phyloP scores from a whole-genome alignment of 768 basidiomycete genomes.

The Coprinopsis cinerea region DNA sequence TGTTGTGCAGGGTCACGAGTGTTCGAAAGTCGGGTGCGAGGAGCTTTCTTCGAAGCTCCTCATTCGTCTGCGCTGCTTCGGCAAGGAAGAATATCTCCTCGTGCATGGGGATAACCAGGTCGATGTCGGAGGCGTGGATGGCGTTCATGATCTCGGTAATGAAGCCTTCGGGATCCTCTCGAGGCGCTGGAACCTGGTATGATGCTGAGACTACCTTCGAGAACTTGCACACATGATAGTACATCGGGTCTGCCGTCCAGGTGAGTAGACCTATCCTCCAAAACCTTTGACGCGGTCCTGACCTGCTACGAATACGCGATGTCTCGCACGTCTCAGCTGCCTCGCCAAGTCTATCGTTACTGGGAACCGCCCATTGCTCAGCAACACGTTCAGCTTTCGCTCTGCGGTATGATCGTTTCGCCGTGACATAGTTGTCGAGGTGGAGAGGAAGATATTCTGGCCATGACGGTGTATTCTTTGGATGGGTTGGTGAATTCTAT shows the following conservation, averaged over 20 bases:
- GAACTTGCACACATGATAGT: conserved; percentile 19
- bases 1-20: conserved; percentile 16
- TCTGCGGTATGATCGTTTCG: background rate
- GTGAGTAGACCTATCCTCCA: background rate
- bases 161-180: conserved; percentile 14
- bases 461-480: background rate
- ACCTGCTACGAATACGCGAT: conserved; percentile 16
- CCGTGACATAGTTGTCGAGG: background rate
- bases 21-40: conserved; percentile 15
- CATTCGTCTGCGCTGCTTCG: conserved; percentile 13
- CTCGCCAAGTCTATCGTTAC: conserved; percentile 15
- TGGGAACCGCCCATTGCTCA: conserved; percentile 18
- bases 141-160: conserved; percentile 12
- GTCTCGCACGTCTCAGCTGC: conserved; percentile 14
- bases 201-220: conserved; percentile 16
- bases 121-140: conserved; percentile 11
- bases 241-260: conserved; percentile 14
- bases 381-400: conserved; percentile 13
- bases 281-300: background rate
- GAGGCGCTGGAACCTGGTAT: conserved; percentile 12
- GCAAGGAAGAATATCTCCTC: conserved; percentile 17
- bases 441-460: background rate
- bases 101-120: conserved; percentile 18
- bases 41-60: conserved; percentile 11
- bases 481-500: background rate